phyloP scores from a whole-genome alignment of 768 basidiomycete genomes.

The Lactifluus piperatus region DNA sequence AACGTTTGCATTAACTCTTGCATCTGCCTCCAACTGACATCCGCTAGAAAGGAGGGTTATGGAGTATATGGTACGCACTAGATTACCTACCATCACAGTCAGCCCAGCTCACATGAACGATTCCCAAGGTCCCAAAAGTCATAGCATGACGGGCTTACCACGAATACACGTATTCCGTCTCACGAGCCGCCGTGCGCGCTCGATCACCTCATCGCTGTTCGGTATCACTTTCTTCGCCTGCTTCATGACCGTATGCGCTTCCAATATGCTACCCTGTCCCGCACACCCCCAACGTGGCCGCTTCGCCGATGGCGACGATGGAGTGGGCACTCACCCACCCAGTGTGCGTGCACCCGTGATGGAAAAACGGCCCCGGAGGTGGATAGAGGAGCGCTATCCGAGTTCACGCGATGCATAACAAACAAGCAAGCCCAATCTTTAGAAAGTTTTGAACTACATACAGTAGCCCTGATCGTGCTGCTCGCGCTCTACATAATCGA shows the following conservation, averaged over 20 bases:
- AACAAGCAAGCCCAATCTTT: background rate
- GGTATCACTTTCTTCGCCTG: slow-evolving; percentile 72
- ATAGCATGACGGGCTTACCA: slow-evolving; percentile 50
- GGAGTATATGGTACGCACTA: background rate
- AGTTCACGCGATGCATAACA: background rate
- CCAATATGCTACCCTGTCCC: slow-evolving; percentile 72
- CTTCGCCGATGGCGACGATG: slow-evolving; percentile 45
- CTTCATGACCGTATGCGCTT: slow-evolving; percentile 72
- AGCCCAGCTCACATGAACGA: background rate
- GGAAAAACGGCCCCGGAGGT: slow-evolving; percentile 60
- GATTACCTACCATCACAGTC: background rate
- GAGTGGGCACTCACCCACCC: slow-evolving; percentile 18
- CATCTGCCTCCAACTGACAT: background rate
- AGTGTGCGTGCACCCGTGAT: slow-evolving; percentile 31
- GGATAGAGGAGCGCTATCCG: slow-evolving; percentile 67
- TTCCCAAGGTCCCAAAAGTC: slow-evolving; percentile 17
- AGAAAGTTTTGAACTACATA: background rate
- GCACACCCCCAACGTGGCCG: slow-evolving; percentile 51
- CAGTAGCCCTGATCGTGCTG: background rate
- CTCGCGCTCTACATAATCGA: background rate
- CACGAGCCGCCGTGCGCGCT: slow-evolving; percentile 50
- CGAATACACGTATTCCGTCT: slow-evolving; percentile 43
- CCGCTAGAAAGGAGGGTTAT: background rate
- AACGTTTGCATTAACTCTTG: background rate
- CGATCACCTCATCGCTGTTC: slow-evolving; percentile 71